Conservation (phyloP, 2,329 filamentous ascomycete genomes). For the Pestalotiopsis sp. region DNA sequence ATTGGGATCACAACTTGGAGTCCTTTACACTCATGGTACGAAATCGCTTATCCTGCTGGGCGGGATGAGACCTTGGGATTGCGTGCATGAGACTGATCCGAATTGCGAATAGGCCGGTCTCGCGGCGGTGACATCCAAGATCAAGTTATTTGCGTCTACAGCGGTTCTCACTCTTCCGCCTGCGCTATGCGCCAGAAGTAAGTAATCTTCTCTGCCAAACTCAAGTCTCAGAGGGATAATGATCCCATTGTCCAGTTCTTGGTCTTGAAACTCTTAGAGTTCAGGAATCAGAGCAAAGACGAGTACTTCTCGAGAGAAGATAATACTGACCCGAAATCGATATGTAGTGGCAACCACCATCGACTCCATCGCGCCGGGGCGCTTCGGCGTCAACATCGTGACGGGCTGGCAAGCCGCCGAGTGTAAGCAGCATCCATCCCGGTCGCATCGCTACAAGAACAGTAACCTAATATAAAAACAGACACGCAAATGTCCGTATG, state of each 20-base stretch:
- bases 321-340: neutral
- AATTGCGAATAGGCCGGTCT: slow-evolving; percentile 21
- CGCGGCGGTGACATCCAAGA: slow-evolving; percentile 29
- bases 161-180: slow-evolving; percentile 29
- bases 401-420: slow-evolving; percentile 31
- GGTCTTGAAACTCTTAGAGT: too few species aligned
- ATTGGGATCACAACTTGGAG: slow-evolving; percentile 32
- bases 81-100: neutral
- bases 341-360: slow-evolving; percentile 25
- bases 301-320: neutral
- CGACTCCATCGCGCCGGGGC: slow-evolving; percentile 27
- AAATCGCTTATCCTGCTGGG: slow-evolving; percentile 15
- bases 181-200: slow-evolving; percentile 23
- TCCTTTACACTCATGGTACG: slow-evolving; percentile 27
- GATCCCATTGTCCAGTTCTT: neutral
- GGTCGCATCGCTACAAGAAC: neutral
- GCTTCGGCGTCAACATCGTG: slow-evolving; percentile 31
- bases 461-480: neutral
- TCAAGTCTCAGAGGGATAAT: too few species aligned
- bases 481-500: slow-evolving; percentile 29
- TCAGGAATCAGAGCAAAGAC: too few species aligned
- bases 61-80: too few species aligned
- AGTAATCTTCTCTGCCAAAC: neutral
- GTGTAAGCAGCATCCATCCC: slow-evolving; percentile 11
- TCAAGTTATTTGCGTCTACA: slow-evolving; percentile 30